Evolutionary conservation across 108 stramenopile species (phyloP).

Genomic region (Epithemia pelagica): DNA sequence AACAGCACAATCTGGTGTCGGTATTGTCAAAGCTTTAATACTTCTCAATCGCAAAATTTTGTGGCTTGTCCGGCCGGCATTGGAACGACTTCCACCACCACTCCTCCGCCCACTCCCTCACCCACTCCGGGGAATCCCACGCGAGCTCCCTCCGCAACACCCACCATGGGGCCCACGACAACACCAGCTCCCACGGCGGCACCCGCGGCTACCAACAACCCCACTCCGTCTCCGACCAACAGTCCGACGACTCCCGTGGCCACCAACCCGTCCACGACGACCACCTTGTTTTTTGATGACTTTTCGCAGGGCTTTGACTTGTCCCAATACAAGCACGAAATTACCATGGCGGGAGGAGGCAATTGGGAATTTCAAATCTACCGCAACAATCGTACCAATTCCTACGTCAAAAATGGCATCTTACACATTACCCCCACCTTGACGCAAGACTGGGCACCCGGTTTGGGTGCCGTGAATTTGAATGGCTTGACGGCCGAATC

Average conservation of each 20-base stretch:
- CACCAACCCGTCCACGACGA: background rate
- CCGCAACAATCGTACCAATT: slow-evolving; percentile 20
- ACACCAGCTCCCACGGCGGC: background rate
- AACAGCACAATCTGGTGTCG: background rate
- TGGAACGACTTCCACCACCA: background rate
- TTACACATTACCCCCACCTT: slow-evolving; percentile 12
- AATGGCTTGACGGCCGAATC: background rate
- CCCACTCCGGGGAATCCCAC: background rate
- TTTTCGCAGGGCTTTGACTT: background rate
- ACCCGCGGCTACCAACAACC: background rate
- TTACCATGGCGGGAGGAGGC: slow-evolving; percentile 17
- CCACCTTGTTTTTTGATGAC: background rate
- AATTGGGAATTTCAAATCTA: slow-evolving; percentile 20
- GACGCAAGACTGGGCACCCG: background rate
- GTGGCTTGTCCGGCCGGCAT: background rate
- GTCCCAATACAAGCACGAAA: slow-evolving; percentile 1
- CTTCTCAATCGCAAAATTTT: background rate
- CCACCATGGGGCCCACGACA: background rate
- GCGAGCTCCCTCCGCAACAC: background rate
- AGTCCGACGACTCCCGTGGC: background rate
- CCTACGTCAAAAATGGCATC: slow-evolving; percentile 16
- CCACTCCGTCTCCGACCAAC: background rate
- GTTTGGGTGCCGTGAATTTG: background rate
- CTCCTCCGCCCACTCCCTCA: background rate
- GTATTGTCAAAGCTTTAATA: background rate